phyloP scores from a whole-genome alignment of 1,284 basidiomycete genomes.

The Termitomyces sp. region DNA sequence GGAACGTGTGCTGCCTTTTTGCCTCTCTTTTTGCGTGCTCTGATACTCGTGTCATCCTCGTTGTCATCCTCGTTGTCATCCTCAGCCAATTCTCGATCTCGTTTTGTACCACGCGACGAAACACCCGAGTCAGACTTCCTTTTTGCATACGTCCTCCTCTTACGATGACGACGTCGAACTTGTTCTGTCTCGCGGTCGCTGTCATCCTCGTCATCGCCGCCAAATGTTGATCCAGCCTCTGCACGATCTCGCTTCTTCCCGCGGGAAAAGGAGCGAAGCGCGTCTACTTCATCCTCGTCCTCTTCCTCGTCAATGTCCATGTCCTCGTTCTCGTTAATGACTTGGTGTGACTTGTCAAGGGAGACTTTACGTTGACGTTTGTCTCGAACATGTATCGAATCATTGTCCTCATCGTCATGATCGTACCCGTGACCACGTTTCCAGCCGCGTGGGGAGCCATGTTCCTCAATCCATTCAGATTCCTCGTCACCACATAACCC shows the following conservation, averaged over 20 bases:
- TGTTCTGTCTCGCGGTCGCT: constrained; percentile 33
- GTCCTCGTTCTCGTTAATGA: constrained; percentile 36
- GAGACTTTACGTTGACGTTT: constrained; percentile 48
- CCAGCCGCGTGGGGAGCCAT: constrained; percentile 35
- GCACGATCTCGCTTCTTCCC: constrained; percentile 73
- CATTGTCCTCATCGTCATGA: constrained; percentile 37
- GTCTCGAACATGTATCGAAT: constrained; percentile 30
- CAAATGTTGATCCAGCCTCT: constrained; percentile 68
- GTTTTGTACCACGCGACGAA: constrained; percentile 55
- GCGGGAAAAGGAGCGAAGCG: constrained; percentile 36
- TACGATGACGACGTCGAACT: constrained; percentile 38
- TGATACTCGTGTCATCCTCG: constrained; percentile 22
- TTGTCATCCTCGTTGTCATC: constrained; percentile 46
- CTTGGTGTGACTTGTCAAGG: constrained; percentile 29
- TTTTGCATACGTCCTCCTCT: constrained; percentile 43
- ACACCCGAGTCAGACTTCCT: constrained; percentile 40
- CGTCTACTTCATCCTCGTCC: constrained; percentile 31
- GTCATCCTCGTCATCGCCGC: constrained; percentile 58
- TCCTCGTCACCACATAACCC: constrained; percentile 44
- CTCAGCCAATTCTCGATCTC: constrained; percentile 52
- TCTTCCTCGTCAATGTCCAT: no score
- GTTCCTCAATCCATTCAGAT: constrained; percentile 35
- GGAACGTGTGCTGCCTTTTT: constrained; percentile 28
- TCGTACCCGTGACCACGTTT: constrained; percentile 44
- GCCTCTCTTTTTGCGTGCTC: constrained; percentile 36